Base-by-base conservation (phyloP, 2,329 filamentous ascomycete species). In the Sclerotinia sclerotiorum region DNA sequence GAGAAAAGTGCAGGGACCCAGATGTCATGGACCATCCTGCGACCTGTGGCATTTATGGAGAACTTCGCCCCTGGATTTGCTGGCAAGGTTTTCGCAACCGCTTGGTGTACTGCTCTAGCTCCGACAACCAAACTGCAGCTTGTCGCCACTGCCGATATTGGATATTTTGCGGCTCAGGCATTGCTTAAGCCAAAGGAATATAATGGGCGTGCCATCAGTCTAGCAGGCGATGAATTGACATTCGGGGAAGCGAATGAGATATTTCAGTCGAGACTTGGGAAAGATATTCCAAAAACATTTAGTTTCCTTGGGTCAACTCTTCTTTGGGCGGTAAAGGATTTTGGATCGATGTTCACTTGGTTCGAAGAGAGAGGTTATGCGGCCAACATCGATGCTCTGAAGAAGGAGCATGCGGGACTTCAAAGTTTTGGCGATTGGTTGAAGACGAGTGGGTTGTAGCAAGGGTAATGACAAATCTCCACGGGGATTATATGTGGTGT, bases 31-130 rank as follows among this genome's bases (percentile, higher is more conserved):
- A 86, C 84, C 0, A 84, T 88, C 52, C 76, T 88, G 6, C 80
- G 85, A 8, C 86, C 85, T 0, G 81, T 83, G 0, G 84, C 82
- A 0, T 88, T 88, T 77, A 83, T 85, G 77, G 85, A 88, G 1
- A 82, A 81, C 75, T 61, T 75, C 11, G 63, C 70, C 7, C 51
- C 70, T 10, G 74, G 70, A n/a, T 72, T 73, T 51, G 58, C 68
- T 6, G 74, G 75, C 2, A 75, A 73, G 24, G 68, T 73, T 19
- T 76, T 74, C 61, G 69, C 75, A 1, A 76, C 77, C 32, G 77
- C 74, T 52, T 78, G 78, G 76, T 73, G 76, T 54, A 68, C 67
- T 58, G 71, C 74, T 42, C 70, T 78, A 32, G 44, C 68, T 8
- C 72, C 73, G 42, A 68, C 68, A 2, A 81, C 78, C 70, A 73